Evolutionary conservation across 768 basidiomycete species (phyloP).

Genomic region (Naganishia vishniacii): DNA sequence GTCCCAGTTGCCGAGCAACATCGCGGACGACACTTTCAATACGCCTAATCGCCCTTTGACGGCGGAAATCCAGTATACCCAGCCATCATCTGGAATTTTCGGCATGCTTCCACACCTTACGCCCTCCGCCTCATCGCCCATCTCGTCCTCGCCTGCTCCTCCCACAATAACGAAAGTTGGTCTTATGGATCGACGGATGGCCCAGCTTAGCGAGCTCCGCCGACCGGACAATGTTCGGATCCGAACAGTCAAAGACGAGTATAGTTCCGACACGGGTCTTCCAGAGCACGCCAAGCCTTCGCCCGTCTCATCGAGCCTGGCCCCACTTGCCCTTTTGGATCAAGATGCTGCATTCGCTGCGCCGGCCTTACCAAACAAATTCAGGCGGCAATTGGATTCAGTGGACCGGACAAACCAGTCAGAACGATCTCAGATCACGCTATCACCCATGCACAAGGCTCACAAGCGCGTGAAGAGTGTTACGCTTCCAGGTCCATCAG

Average conservation of each 20-base stretch:
- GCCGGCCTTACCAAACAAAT: slow-evolving; percentile 16
- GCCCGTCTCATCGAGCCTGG: slow-evolving; percentile 1
- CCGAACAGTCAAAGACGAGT: slow-evolving; percentile 17
- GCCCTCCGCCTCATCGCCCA: slow-evolving; percentile 28
- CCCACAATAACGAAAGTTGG: slow-evolving; percentile 16
- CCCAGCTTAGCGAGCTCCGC: slow-evolving; percentile 15
- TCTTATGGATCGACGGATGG: slow-evolving; percentile 22
- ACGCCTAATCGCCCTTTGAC: slow-evolving; percentile 22
- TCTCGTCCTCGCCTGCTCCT: slow-evolving; percentile 25
- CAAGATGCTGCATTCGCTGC: slow-evolving; percentile 18
- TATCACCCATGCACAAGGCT: slow-evolving; percentile 28
- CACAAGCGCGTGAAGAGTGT: slow-evolving; percentile 19
- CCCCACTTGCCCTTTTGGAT: slow-evolving; percentile 14
- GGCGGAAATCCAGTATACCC: slow-evolving; percentile 12
- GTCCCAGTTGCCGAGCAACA: slow-evolving; percentile 17
- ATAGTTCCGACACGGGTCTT: slow-evolving; percentile 20
- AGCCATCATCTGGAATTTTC: slow-evolving; percentile 11
- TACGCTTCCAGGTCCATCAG: slow-evolving; percentile 23
- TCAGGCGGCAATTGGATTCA: slow-evolving; percentile 3
- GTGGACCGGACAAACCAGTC: slow-evolving; percentile 18
- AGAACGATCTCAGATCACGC: slow-evolving; percentile 4
- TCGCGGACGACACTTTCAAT: slow-evolving; percentile 22
- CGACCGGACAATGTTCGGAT: slow-evolving; percentile 15
- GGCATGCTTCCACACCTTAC: slow-evolving; percentile 27
- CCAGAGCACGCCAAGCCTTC: neutral